Evolutionary conservation across 2,329 filamentous ascomycete genomes (phyloP).

Genomic region (Aspergillus calidoustus): DNA sequence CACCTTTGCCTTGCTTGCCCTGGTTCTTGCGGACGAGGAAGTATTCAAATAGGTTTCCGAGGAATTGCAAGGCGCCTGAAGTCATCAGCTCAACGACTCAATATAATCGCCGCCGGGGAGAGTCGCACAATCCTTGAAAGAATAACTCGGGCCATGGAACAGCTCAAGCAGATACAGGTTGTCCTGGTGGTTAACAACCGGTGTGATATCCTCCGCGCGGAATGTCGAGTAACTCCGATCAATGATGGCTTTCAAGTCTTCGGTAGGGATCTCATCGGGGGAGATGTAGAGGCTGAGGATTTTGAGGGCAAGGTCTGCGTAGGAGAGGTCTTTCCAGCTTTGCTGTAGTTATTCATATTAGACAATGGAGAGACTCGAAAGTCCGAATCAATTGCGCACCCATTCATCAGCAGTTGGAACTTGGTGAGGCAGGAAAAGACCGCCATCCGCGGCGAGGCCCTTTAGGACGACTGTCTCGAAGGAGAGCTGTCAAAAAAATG

Average conservation of each 20-base stretch:
- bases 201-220: slow-evolving; percentile 76
- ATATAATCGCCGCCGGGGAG: background rate
- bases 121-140: slow-evolving; percentile 75
- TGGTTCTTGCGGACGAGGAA: slow-evolving; percentile 51
- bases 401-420: slow-evolving; percentile 62
- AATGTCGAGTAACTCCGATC: slow-evolving; percentile 87
- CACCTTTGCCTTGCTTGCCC: slow-evolving; percentile 45
- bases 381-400: background rate
- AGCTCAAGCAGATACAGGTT: slow-evolving; percentile 88
- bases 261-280: slow-evolving; percentile 74
- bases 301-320: slow-evolving; percentile 57
- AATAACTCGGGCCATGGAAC: slow-evolving; percentile 94
- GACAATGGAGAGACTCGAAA: background rate
- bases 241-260: slow-evolving; percentile 83
- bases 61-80: slow-evolving; percentile 79
- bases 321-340: background rate
- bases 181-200: slow-evolving; percentile 69
- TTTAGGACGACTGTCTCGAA: slow-evolving; percentile 90
- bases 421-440: slow-evolving; percentile 74
- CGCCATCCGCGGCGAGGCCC: slow-evolving; percentile 80
- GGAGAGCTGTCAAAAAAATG: slow-evolving; percentile 56
- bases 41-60: slow-evolving; percentile 81
- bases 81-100: background rate
- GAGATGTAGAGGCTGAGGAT: slow-evolving; percentile 91
- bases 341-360: background rate